A percentile compares a stretch with the other conserved stretches of the same genome.
Evolutionary conservation across 371 early-diverging fungal species (phyloP).

Genomic region (Circinella umbellata): DNA sequence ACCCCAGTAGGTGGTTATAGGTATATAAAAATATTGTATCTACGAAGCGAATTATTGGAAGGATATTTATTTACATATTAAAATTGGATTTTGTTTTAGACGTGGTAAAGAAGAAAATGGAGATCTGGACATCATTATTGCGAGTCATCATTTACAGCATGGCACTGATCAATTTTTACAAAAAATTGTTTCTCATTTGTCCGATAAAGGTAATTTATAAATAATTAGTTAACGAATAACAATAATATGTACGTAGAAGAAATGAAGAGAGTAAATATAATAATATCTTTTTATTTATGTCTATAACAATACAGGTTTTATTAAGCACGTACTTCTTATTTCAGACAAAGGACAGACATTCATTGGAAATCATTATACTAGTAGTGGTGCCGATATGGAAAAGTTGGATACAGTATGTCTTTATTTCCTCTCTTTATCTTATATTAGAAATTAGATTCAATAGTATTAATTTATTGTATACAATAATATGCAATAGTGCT

Average conservation of each 20-base stretch:
- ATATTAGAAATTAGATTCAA: too few relatives aligned
- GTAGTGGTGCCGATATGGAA: slow-evolving; percentile 5
- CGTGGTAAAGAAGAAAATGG: slow-evolving; percentile 57
- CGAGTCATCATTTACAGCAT: slow-evolving; percentile 30
- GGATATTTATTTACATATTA: too few relatives aligned
- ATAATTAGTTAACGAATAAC: background rate
- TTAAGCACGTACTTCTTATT: slow-evolving; percentile 7
- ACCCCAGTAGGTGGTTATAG: slow-evolving; percentile 58
- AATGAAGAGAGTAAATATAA: background rate
- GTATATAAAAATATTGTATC: slow-evolving; percentile 8
- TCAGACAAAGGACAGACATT: background rate
- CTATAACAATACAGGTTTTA: slow-evolving; percentile 1
- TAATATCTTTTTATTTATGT: too few relatives aligned
- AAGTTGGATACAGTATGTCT: slow-evolving; percentile 1
- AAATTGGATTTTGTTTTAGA: slow-evolving; percentile 16
- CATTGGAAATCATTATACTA: slow-evolving; percentile 11
- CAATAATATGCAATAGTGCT: slow-evolving; percentile 28
- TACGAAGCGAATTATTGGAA: too few relatives aligned
- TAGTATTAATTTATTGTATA: background rate
- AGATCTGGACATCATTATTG: slow-evolving; percentile 58
- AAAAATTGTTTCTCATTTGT: slow-evolving; percentile 27
- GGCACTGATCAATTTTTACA: slow-evolving; percentile 28
- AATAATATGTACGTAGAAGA: slow-evolving; percentile 3
- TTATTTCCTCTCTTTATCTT: too few relatives aligned
- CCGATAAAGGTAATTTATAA: slow-evolving; percentile 21